Conservation (phyloP, 345 rosid genomes). For the Crucihimalaya himalaica region DNA sequence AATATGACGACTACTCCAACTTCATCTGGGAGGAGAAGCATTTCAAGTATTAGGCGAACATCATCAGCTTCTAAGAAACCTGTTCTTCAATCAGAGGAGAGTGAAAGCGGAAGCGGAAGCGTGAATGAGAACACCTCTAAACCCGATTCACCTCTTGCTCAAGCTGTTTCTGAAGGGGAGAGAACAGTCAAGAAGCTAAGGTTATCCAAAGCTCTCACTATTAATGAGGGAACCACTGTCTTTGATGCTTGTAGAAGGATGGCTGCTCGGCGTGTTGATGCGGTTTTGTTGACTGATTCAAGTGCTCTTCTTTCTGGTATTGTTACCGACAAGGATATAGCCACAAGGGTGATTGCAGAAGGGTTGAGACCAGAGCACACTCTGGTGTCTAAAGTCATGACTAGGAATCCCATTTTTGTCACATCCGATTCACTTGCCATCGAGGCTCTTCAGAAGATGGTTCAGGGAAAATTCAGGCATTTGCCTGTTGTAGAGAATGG, state of each 20-base stretch:
- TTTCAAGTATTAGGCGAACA: constrained; percentile 20
- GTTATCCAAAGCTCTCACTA: constrained; percentile 89
- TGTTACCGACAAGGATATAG: constrained; percentile 86
- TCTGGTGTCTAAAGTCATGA: constrained; percentile 84
- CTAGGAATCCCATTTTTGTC: constrained; percentile 86
- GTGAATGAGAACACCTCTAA: constrained; percentile 9
- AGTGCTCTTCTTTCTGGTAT: constrained; percentile 94
- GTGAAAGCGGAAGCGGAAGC: constrained; percentile 17
- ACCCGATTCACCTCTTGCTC: constrained; percentile 30
- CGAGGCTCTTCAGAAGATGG: constrained; percentile 97
- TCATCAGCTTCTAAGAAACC: constrained; percentile 40
- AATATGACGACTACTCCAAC: constrained; percentile 22
- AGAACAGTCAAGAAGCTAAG: constrained; percentile 93
- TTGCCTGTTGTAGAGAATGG: constrained; percentile 98
- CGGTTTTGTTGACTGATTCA: constrained; percentile 82
- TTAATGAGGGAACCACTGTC: constrained; percentile 89
- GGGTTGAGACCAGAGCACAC: constrained; percentile 94
- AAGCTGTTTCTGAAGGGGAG: constrained; percentile 48
- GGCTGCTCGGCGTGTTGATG: constrained; percentile 85
- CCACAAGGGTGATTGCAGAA: constrained; percentile 86
- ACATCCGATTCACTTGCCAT: constrained; percentile 82
- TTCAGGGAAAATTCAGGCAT: constrained; percentile 92
- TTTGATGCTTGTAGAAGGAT: constrained; percentile 90
- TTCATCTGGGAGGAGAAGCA: constrained; percentile 39
- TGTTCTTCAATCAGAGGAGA: constrained; percentile 32